These are phyloP conservation scores for Akanthomyces uredinophilus DNA, from an alignment of 2,329 filamentous ascomycete genomes.

Conservation along the genomic window DNA sequence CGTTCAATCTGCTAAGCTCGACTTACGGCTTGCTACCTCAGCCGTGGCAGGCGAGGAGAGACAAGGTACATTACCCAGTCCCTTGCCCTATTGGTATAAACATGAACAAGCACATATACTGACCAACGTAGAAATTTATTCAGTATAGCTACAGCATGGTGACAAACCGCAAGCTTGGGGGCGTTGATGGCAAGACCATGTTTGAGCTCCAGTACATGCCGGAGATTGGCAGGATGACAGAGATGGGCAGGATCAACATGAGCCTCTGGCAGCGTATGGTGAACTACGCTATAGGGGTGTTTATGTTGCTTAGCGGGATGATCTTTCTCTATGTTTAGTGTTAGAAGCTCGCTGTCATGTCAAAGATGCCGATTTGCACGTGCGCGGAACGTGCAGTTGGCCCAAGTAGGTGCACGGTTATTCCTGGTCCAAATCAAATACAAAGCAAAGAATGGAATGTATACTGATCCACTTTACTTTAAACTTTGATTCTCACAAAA, in stretches of 20 bases:
- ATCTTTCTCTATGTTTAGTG: too few species aligned
- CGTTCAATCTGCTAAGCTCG: slow-evolving; percentile 55
- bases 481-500: too few species aligned
- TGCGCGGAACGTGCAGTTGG: too few species aligned
- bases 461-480: too few species aligned
- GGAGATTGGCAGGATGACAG: slow-evolving; percentile 31
- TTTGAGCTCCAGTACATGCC: slow-evolving; percentile 72
- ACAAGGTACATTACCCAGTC: slow-evolving; percentile 21
- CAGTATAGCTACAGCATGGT: slow-evolving; percentile 42
- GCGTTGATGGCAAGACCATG: slow-evolving; percentile 55
- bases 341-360: too few species aligned
- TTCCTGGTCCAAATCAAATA: too few species aligned
- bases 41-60: slow-evolving; percentile 32
- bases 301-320: neutral
- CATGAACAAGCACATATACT: slow-evolving; percentile 2
- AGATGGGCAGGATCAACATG: slow-evolving; percentile 23
- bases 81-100: neutral
- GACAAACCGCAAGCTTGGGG: slow-evolving; percentile 55
- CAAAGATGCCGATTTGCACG: too few species aligned
- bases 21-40: slow-evolving; percentile 32
- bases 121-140: slow-evolving; percentile 17
- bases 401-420: too few species aligned
- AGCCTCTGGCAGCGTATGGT: neutral
- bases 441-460: too few species aligned
- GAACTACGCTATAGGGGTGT: neutral